phyloP scores from a whole-genome alignment of 306 rosid species.

The Vigna nakashimae region DNA sequence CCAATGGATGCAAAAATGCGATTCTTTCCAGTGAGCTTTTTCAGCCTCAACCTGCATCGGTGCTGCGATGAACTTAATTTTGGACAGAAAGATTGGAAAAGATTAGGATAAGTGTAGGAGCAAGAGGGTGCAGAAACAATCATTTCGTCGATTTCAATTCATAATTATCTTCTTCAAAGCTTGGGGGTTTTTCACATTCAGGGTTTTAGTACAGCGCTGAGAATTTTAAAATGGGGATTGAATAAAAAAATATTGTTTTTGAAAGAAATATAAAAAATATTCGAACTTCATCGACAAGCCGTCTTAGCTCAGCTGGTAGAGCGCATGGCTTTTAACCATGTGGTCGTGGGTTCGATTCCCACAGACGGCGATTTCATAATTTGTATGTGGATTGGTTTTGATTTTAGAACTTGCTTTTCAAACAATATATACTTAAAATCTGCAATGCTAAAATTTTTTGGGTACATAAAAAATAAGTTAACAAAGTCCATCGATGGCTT shows the following conservation, averaged over 20 bases:
- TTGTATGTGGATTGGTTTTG: too few relatives aligned
- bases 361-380: too few relatives aligned
- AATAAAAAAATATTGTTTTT: too few relatives aligned
- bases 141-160: constrained; percentile 42
- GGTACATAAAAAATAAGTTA: too few relatives aligned
- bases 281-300: fast-evolving
- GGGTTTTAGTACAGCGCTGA: not conserved
- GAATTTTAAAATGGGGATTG: too few relatives aligned
- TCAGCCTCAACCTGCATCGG: constrained; percentile 32
- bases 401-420: too few relatives aligned
- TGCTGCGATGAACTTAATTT: not conserved
- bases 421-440: too few relatives aligned
- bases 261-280: too few relatives aligned
- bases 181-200: not conserved
- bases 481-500: too few relatives aligned
- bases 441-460: too few relatives aligned
- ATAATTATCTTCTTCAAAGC: not conserved
- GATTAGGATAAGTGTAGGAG: constrained; percentile 17
- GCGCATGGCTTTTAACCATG: constrained; percentile 7
- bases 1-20: constrained; percentile 25
- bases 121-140: constrained; percentile 10
- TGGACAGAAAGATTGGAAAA: constrained; percentile 19
- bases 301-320: not conserved
- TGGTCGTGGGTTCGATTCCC: not conserved
- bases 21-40: constrained; percentile 23